Percentiles rank a stretch among this genome's conserved stretches.
These are phyloP conservation scores for Nicotiana sylvestris DNA, from an alignment of 257 asterid genomes.

Conservation along the genomic window DNA sequence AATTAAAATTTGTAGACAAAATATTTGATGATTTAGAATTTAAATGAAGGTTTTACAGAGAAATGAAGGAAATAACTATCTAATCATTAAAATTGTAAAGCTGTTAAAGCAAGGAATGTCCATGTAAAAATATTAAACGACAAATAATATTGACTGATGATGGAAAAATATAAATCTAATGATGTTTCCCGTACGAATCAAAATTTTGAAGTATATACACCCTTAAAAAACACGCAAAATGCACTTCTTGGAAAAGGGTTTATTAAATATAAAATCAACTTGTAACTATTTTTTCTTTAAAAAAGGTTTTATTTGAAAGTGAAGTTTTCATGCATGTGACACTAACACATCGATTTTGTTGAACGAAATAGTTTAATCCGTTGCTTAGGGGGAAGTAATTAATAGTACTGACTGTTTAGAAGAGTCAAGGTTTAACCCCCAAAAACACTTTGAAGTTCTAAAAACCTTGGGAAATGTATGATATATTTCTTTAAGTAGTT, in stretches of 20 bases:
- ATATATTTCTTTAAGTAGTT: neutral
- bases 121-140: no score
- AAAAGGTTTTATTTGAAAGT: neutral
- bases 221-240: neutral
- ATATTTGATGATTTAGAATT: no score
- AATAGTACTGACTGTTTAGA: neutral
- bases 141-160: no score
- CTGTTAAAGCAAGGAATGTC: no score
- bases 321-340: constrained; percentile 5
- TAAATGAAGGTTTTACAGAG: neutral
- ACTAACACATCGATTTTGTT: neutral
- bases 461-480: neutral
- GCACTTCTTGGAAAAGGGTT: neutral
- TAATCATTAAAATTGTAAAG: no score
- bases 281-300: neutral
- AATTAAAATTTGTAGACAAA: no score
- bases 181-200: neutral
- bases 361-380: neutral
- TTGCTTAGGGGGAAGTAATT: neutral
- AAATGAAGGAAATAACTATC: neutral
- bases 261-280: neutral
- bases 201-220: neutral
- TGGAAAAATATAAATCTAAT: neutral
- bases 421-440: neutral
- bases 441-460: neutral